These are phyloP conservation scores for Aquilaria yunnanensis DNA, from an alignment of 345 rosid species.

Conservation along the genomic window DNA sequence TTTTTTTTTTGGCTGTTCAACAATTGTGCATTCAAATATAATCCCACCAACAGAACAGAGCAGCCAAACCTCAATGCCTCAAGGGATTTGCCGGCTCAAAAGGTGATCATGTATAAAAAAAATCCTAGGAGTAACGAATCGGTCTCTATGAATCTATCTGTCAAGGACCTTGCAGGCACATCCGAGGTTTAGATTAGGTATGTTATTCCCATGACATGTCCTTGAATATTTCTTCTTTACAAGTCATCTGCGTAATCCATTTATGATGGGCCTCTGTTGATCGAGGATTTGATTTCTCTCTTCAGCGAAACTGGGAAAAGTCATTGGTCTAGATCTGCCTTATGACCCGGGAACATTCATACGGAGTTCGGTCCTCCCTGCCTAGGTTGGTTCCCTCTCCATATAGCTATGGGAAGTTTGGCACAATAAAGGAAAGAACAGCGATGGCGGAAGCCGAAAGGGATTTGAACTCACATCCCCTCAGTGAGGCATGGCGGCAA, in stretches of 20 bases:
- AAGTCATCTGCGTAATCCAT: slow-evolving; percentile 9
- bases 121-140: slow-evolving; percentile 37
- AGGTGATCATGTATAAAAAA: slow-evolving; percentile 24
- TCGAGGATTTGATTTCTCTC: neutral
- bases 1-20: slow-evolving; percentile 49
- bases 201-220: neutral
- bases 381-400: slow-evolving; percentile 39
- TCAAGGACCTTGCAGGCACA: slow-evolving; percentile 40
- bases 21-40: slow-evolving; percentile 62
- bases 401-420: slow-evolving; percentile 30
- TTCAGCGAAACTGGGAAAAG: slow-evolving; percentile 65
- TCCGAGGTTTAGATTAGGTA: slow-evolving; percentile 68
- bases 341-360: slow-evolving; percentile 61
- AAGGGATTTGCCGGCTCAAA: slow-evolving; percentile 30
- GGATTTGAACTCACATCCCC: slow-evolving; percentile 38
- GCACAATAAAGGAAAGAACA: slow-evolving; percentile 36
- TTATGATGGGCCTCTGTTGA: neutral
- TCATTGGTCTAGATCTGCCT: slow-evolving; percentile 56
- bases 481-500: slow-evolving; percentile 46
- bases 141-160: slow-evolving; percentile 27
- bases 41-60: slow-evolving; percentile 40
- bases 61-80: slow-evolving; percentile 26
- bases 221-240: neutral
- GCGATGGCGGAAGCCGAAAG: slow-evolving; percentile 35
- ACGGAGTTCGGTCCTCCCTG: slow-evolving; percentile 43